Base-by-base conservation (phyloP, 2,329 filamentous ascomycete species). In the Juglanconis juglandina region DNA sequence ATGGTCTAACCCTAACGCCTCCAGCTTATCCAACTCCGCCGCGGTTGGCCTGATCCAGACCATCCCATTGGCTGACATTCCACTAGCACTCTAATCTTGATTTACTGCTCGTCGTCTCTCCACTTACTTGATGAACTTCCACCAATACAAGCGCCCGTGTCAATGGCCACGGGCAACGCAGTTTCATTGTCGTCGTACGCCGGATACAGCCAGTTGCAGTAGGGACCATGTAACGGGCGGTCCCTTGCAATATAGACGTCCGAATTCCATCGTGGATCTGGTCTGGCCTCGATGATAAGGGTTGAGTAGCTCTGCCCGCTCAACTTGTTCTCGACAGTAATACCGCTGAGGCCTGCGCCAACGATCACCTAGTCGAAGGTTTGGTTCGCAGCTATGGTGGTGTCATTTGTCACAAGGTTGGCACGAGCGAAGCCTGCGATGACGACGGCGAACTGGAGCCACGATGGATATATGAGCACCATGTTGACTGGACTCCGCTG, bases 111-210 rank as follows among this genome's bases (percentile, higher is more conserved):
- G 4, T 1, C 11, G 34, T n/a, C n/a, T 54, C 14, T 7, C 10
- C 41, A 60, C 64, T 5, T 54, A 68, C 67, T 69, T 1, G 67
- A 69, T 1, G 67, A 67, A 7, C 66, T 60, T 9, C 67, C 66
- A 3, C 67, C 67, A n/a, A 69, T 65, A 39, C 67, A 69, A 17
- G 66, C 66, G 11, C 67, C 67, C 24, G 61, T 58, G 11, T 64
- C 62, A 46, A 69, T 65, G 2, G 62, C 53, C 35, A 39, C 41
- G 3, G 63, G 24, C 10, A 66, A 51, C 41, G 60, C 55, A 13
- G 44, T 56, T 2, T 65, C 67, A 17, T 65, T 53, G 10, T 68
- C 63, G 13, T 61, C 60, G 41, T 67, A 66, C 3, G 58, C 60
- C 6, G 65, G 61, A 37, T 68, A 68, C 8, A 64, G 58, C 56